These are phyloP conservation scores for Rhinocladiella similis DNA, from an alignment of 2,329 filamentous ascomycete genomes.

Conservation along the genomic window DNA sequence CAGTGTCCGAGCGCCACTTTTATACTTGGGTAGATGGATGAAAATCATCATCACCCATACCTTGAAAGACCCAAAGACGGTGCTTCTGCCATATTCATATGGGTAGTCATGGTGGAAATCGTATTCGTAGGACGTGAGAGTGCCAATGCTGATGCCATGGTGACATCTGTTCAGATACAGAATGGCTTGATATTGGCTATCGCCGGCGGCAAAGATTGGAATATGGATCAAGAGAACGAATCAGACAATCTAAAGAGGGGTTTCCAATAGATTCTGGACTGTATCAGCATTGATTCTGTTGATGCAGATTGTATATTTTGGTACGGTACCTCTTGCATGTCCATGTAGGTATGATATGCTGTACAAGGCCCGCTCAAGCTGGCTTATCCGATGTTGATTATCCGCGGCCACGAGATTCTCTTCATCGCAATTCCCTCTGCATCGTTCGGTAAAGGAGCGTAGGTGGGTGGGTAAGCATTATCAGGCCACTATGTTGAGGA, in stretches of 20 bases:
- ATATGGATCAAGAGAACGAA: slow-evolving; percentile 14
- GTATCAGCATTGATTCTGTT: slow-evolving; percentile 13
- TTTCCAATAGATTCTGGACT: slow-evolving; percentile 10
- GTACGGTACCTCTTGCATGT: slow-evolving; percentile 15
- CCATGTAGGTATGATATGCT: slow-evolving; percentile 18
- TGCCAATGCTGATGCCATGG: slow-evolving; percentile 14
- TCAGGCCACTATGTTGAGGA: slow-evolving; percentile 14
- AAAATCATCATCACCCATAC: slow-evolving; percentile 10
- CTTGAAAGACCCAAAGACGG: slow-evolving; percentile 12
- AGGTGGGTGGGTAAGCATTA: slow-evolving; percentile 16
- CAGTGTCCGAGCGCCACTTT: slow-evolving; percentile 13
- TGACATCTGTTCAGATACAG: slow-evolving; percentile 16
- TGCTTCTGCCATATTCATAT: slow-evolving; percentile 10
- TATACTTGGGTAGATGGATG: neutral
- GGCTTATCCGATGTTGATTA: slow-evolving; percentile 4
- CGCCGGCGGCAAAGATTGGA: slow-evolving; percentile 4
- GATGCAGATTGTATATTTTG: neutral
- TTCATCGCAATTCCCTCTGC: neutral
- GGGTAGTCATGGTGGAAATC: slow-evolving; percentile 16
- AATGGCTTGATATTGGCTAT: slow-evolving; percentile 24
- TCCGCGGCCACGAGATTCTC: neutral
- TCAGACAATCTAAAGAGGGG: slow-evolving; percentile 14
- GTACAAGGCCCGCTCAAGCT: slow-evolving; percentile 6
- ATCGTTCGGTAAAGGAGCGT: slow-evolving; percentile 15
- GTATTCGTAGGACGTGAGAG: slow-evolving; percentile 13